These are phyloP conservation scores for Petasospora fabianii DNA, from an alignment of 1,139 yeast genomes.

Conservation along the genomic window DNA sequence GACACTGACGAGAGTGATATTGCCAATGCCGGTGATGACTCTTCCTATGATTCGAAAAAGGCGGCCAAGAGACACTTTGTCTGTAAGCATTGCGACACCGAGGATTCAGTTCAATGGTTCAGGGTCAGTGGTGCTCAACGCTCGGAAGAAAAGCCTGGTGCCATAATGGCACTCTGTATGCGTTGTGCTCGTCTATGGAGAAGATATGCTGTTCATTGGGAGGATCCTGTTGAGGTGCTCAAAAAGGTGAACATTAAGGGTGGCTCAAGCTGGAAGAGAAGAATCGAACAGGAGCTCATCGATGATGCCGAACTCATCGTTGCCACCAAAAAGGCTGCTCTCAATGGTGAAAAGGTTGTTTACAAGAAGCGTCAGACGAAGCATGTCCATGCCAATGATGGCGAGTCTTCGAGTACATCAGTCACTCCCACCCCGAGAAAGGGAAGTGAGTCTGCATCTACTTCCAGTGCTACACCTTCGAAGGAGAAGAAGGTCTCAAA, in stretches of 20 bases:
- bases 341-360: slow-evolving; percentile 21
- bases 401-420: slow-evolving; percentile 4
- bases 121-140: slow-evolving; percentile 57
- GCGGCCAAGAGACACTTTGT: slow-evolving; percentile 24
- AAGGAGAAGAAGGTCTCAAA: slow-evolving; percentile 10
- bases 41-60: slow-evolving; percentile 34
- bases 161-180: slow-evolving; percentile 61
- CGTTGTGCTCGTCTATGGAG: slow-evolving; percentile 93
- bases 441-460: not conserved
- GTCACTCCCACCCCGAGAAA: slow-evolving; percentile 8
- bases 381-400: not conserved
- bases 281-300: slow-evolving; percentile 67
- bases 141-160: slow-evolving; percentile 36
- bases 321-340: slow-evolving; percentile 35
- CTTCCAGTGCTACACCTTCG: slow-evolving; percentile 2
- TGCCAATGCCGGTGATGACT: slow-evolving; percentile 36
- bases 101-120: slow-evolving; percentile 60
- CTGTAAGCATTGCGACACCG: slow-evolving; percentile 56
- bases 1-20: slow-evolving; percentile 34
- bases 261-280: slow-evolving; percentile 52
- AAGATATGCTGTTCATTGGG: slow-evolving; percentile 89
- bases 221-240: slow-evolving; percentile 66
- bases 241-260: slow-evolving; percentile 45
- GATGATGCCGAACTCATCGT: slow-evolving; percentile 61
- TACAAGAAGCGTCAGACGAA: slow-evolving; percentile 6